Percentiles rank a stretch among this genome's conserved stretches.
These are phyloP conservation scores for Plantago elongata DNA, from an alignment of 257 asterid species.

Conservation along the genomic window DNA sequence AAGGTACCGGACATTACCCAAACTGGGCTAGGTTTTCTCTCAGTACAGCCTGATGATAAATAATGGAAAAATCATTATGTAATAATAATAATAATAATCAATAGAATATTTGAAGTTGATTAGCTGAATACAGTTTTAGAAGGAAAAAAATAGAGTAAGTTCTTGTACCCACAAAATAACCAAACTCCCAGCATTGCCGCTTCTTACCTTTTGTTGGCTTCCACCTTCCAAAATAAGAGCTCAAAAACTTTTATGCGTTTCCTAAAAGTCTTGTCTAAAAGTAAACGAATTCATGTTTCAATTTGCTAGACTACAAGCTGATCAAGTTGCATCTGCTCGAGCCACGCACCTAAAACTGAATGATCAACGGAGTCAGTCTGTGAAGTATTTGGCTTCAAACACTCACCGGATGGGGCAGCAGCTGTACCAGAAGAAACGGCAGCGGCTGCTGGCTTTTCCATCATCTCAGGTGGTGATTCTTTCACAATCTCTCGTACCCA, in stretches of 20 bases:
- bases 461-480: conserved; percentile 94
- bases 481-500: conserved; percentile 97
- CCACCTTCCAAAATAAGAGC: conserved; percentile 36
- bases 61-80: conserved; percentile 21
- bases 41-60: conserved; percentile 35
- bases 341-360: conserved; percentile 87
- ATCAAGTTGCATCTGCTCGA: conserved; percentile 94
- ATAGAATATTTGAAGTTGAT: conserved; percentile 36
- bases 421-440: conserved; percentile 26
- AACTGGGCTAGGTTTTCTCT: conserved; percentile 25
- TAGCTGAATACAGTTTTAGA: conserved; percentile 22
- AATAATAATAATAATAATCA: conserved; percentile 41
- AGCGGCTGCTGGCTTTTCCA: conserved; percentile 50
- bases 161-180: conserved; percentile 26
- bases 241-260: conserved; percentile 46
- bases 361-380: conserved; percentile 58
- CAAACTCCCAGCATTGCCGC: conserved; percentile 26
- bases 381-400: conserved; percentile 48
- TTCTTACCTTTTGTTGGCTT: conserved; percentile 14
- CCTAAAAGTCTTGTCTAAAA: conserved; percentile 29
- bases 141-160: conserved; percentile 8
- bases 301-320: conserved; percentile 62
- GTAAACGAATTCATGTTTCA: conserved; percentile 34
- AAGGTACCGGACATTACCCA: conserved; percentile 28
- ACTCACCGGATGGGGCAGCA: conserved; percentile 68